phyloP scores from a whole-genome alignment of 495 filamentous ascomycete genomes.

The Penicillium nucicola region DNA sequence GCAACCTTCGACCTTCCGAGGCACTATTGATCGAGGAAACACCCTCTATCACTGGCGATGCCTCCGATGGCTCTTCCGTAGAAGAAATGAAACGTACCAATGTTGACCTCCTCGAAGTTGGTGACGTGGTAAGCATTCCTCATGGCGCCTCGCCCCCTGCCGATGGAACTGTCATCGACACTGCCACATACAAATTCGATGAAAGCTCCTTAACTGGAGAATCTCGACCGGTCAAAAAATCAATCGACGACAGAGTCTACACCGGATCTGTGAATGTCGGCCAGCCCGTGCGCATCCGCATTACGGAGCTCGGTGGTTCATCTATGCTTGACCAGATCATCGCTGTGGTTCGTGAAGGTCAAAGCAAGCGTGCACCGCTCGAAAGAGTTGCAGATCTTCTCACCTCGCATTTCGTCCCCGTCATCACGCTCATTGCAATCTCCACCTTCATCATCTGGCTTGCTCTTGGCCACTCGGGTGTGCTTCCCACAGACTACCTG shows the following conservation, averaged over 20 bases:
- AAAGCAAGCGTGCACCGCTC: slow-evolving; percentile 81
- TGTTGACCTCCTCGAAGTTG: slow-evolving; percentile 78
- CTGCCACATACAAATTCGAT: slow-evolving; percentile 69
- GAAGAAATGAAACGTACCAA: slow-evolving; percentile 43
- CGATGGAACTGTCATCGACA: slow-evolving; percentile 66
- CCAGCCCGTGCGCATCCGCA: slow-evolving; percentile 61
- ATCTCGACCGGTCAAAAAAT: slow-evolving; percentile 72
- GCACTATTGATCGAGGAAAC: slow-evolving; percentile 60
- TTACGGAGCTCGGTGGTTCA: slow-evolving; percentile 68
- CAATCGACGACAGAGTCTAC: slow-evolving; percentile 67
- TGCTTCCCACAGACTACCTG: slow-evolving; percentile 63
- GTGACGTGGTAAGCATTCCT: slow-evolving; percentile 72
- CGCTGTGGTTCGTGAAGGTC: slow-evolving; percentile 83
- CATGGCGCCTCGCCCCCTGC: slow-evolving; percentile 83
- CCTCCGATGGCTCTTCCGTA: slow-evolving; percentile 4
- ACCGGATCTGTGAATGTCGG: slow-evolving; percentile 85
- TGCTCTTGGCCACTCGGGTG: slow-evolving; percentile 64
- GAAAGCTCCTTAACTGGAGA: slow-evolving; percentile 92
- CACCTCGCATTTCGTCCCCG: slow-evolving; percentile 86
- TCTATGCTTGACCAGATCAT: slow-evolving; percentile 96
- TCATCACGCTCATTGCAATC: slow-evolving; percentile 77
- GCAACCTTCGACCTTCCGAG: slow-evolving; percentile 74
- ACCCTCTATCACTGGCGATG: not conserved
- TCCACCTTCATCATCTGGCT: slow-evolving; percentile 84
- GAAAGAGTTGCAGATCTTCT: slow-evolving; percentile 81